Conservation (phyloP, 75 land plant species). For the Pinus albicaulis region DNA sequence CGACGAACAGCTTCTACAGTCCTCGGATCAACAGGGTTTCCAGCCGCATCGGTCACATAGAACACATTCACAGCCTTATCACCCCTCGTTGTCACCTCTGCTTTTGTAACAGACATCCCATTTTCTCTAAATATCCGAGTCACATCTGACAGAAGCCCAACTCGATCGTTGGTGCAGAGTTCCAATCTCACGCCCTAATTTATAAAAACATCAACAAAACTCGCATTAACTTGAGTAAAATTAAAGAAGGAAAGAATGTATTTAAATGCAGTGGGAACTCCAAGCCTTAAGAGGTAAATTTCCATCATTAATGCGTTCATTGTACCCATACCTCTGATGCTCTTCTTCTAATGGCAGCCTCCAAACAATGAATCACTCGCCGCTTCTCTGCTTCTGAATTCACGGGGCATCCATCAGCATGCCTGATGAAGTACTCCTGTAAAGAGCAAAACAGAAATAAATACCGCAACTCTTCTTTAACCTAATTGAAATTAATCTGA, state of each 20-base stretch:
- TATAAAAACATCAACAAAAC: too few relatives aligned
- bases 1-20: slow-evolving; percentile 56
- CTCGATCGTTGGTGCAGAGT: slow-evolving; percentile 58
- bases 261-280: background rate
- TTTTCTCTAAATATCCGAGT: slow-evolving; percentile 84
- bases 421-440: slow-evolving; percentile 90
- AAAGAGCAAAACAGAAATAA: too few relatives aligned
- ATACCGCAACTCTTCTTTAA: too few relatives aligned
- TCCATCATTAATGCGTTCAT: background rate
- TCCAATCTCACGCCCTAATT: slow-evolving; percentile 83
- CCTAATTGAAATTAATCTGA: too few relatives aligned
- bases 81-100: slow-evolving; percentile 67
- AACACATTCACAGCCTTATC: slow-evolving; percentile 61
- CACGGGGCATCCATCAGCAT: slow-evolving; percentile 74
- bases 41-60: slow-evolving; percentile 70
- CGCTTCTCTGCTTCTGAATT: slow-evolving; percentile 73
- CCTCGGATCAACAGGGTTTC: slow-evolving; percentile 51
- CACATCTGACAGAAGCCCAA: slow-evolving; percentile 75
- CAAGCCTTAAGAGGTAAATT: too few relatives aligned
- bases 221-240: background rate
- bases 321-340: slow-evolving; percentile 54
- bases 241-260: background rate
- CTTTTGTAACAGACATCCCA: slow-evolving; percentile 79
- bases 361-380: slow-evolving; percentile 69
- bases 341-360: slow-evolving; percentile 87